Base-by-base conservation (phyloP, 2,329 filamentous ascomycete genomes). In the Colletotrichum sp. region DNA sequence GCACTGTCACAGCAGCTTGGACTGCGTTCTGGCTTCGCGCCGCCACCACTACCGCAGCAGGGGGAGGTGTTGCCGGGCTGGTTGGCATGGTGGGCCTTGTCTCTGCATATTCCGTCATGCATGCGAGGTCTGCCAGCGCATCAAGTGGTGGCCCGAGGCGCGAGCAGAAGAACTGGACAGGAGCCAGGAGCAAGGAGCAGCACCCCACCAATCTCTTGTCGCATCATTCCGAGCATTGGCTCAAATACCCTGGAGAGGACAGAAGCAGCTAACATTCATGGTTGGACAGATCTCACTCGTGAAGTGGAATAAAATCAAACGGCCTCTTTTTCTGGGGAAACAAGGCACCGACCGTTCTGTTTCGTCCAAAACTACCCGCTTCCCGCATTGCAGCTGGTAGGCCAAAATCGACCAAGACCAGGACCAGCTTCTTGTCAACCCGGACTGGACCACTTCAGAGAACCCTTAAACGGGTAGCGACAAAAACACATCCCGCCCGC, bases 91-190 rank as follows among this genome's bases (percentile, higher is more conserved):
- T 86, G 85, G 85, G 83, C 85, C 85, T 85, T 83, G 85, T 83
- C 87, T 85, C 83, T 90, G 89, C 89, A 90, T 88, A 87, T 89
- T 87, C 88, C 88, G 88, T 90, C 88, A 90, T 91, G 89, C 89
- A 91, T 90, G 89, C 79, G 80, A 70, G 69, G 76, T 71, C 74
- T 79, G 78, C 87, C 87, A 89, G 84, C 87, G 86, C 87, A 89
- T 89, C 87, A 88, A 87, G 84, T 76, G 82, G 84, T 85, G 82
- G 84, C 81, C 84, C 84, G 84, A 86, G 85, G 85, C 86, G 84
- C 85, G 79, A 83, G 84, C 81, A 78, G 79, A 80, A 78, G 82
- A 81, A 64, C 12, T 32, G 59, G 59, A 34, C 59, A 62, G 59
- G 59, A 62, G 70, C 63, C 36, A 52, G n/a, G 30, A 72, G 55